Conservation (phyloP, 73 alveolate genomes). For the Paramecium octaurelia region DNA sequence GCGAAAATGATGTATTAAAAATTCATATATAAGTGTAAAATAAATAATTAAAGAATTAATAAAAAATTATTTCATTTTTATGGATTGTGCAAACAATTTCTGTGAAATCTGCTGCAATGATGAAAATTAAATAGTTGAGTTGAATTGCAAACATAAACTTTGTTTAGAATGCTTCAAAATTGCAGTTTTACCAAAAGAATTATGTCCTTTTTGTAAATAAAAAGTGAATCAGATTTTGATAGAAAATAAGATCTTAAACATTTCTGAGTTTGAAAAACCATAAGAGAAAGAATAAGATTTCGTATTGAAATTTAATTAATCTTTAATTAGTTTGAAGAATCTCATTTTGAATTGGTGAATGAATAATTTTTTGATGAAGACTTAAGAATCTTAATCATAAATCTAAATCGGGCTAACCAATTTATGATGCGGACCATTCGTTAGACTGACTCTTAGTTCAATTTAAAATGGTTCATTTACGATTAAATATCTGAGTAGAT, state of each 20-base stretch:
- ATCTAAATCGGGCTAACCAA: constrained; percentile 12
- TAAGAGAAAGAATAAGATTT: neutral
- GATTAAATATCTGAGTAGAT: neutral
- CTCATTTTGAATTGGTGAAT: constrained; percentile 28
- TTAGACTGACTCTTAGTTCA: neutral
- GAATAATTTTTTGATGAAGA: constrained; percentile 9
- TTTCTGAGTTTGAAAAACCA: neutral
- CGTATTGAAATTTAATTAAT: neutral
- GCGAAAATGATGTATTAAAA: neutral
- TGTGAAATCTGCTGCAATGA: constrained; percentile 36
- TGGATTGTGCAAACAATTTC: neutral
- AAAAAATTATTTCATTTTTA: neutral
- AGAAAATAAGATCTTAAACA: neutral
- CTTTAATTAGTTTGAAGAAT: neutral
- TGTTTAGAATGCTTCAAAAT: neutral
- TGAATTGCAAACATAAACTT: constrained; percentile 24
- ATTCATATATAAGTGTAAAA: neutral
- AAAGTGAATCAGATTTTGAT: neutral
- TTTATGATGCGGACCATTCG: neutral
- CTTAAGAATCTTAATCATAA: neutral
- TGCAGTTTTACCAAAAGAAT: constrained; percentile 10
- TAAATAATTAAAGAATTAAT: neutral
- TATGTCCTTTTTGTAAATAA: constrained; percentile 33
- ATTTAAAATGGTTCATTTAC: neutral
- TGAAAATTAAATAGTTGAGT: neutral